Percentiles rank a stretch among this genome's conserved stretches.
These are phyloP conservation scores for Dorcoceras hygrometricum DNA, from an alignment of 257 asterid genomes.

Conservation along the genomic window DNA sequence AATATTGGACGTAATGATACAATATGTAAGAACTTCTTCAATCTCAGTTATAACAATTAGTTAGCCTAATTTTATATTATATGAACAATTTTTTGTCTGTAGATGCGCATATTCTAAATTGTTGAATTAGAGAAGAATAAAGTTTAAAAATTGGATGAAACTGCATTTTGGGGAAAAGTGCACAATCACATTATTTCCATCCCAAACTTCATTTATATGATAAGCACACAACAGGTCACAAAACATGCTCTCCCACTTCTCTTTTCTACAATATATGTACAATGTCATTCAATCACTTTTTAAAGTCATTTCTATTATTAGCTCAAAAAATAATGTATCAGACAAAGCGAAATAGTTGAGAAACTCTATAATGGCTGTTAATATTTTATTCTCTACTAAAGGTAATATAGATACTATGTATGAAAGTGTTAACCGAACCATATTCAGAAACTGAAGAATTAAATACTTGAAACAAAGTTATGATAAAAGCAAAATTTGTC, in stretches of 20 bases:
- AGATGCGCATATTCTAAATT: not conserved
- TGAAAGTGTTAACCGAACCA: slow-evolving; percentile 14
- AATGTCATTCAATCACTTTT: not conserved
- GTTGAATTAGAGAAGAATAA: not conserved
- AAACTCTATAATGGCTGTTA: slow-evolving; percentile 1
- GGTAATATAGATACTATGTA: not conserved
- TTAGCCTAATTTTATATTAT: no score
- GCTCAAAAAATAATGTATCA: slow-evolving; percentile 9
- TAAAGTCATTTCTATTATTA: slow-evolving; percentile 1
- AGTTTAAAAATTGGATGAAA: not conserved
- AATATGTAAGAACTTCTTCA: no score
- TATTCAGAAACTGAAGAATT: slow-evolving; percentile 1
- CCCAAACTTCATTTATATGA: not conserved
- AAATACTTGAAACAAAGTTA: slow-evolving; percentile 1
- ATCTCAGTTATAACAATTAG: no score
- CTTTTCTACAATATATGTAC: not conserved
- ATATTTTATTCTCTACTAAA: no score
- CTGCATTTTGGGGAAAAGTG: not conserved
- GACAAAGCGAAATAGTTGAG: slow-evolving; percentile 7
- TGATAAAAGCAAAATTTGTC: not conserved
- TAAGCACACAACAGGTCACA: slow-evolving; percentile 2
- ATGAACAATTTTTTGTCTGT: no score
- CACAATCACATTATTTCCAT: not conserved
- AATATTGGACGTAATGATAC: not conserved
- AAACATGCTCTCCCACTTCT: not conserved